Evolutionary conservation across 148 eudicot species (phyloP), one percentile per base, ranked within the genome.

Genomic region (Diospyros lotus): DNA sequence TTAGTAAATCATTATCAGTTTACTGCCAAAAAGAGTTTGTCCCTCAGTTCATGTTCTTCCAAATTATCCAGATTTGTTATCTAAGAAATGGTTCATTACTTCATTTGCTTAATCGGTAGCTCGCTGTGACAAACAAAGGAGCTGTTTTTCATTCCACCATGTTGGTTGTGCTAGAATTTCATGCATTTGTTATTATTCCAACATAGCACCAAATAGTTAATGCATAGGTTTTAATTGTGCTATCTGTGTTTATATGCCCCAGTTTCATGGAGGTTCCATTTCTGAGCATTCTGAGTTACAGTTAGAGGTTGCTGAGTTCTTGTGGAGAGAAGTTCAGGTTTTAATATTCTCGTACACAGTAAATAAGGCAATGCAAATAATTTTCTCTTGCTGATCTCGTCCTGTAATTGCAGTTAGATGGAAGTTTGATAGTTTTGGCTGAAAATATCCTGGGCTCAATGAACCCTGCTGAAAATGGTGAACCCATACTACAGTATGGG

Each of bases 211-310:
- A 9, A 61, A 62, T 4, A n/a, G 53, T 17, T 77, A 1, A 28
- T 55, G 40, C 75, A 44, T 58, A 15, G 56, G 41, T 45, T 9
- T 9, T 44, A 13, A 58, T 43, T 72, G 5, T n/a, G 54, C 10
- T 13, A n/a, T 17, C 13, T 72, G 17, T 40, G 15, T 68, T 66
- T 80, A 60, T 46, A 3, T 61, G 39, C 62, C 56, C 58, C 87
- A 95, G 99, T 95, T 95, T 76, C 77, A 73, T 68, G 94, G 96
- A 68, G 99, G 99, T 75, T 95, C 97, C 67, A 92, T 95, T 79
- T 80, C 93, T 17, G 82, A 81, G 83, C 94, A 94, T 69, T 92
- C 99, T 44, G 99, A 95, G 79, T 87, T 95, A 72, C 97, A 92
- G 84, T 68, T 95, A 54, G 99, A 95, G 84, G 84, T 95, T 81